Evolutionary conservation across 192 early-diverging fungal genomes (phyloP).

Genomic region (Coemansia sp.): DNA sequence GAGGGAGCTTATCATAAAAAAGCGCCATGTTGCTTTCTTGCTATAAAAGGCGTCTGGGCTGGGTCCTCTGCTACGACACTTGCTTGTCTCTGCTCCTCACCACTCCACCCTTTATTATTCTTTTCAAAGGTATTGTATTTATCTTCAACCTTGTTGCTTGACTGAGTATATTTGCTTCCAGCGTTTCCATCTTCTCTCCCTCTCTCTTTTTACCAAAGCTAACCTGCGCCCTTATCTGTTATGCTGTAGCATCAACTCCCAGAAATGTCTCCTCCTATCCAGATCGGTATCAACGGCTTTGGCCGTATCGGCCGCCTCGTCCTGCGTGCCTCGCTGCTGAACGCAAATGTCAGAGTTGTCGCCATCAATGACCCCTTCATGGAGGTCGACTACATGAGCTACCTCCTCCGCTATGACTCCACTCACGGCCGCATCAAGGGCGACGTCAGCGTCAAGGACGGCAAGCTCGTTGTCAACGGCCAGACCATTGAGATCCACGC

Average conservation of each 20-base stretch:
- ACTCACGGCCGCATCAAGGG: slow-evolving; percentile 96
- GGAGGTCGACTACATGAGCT: slow-evolving; percentile 95
- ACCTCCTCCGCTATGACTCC: slow-evolving; percentile 98
- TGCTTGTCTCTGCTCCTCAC: neutral
- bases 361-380: slow-evolving; percentile 99
- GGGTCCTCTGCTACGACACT: neutral
- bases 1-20: neutral
- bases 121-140: neutral
- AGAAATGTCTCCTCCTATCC: slow-evolving; percentile 36
- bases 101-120: neutral
- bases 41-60: neutral
- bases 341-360: slow-evolving; percentile 75
- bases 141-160: neutral
- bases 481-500: slow-evolving; percentile 72
- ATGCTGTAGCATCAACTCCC: neutral
- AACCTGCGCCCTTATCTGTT: neutral
- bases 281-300: slow-evolving; percentile 77
- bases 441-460: slow-evolving; percentile 75
- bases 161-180: neutral
- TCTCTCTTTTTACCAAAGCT: neutral
- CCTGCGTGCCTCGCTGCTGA: slow-evolving; percentile 81
- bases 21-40: neutral
- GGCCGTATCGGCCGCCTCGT: slow-evolving; percentile 99
- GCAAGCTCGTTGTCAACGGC: slow-evolving; percentile 92
- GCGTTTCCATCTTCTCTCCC: neutral